Percentiles rank a stretch among this genome's conserved stretches.
Conservation (phyloP, 2,329 filamentous ascomycete species). For the Phaeophleospora eucalypticola region DNA sequence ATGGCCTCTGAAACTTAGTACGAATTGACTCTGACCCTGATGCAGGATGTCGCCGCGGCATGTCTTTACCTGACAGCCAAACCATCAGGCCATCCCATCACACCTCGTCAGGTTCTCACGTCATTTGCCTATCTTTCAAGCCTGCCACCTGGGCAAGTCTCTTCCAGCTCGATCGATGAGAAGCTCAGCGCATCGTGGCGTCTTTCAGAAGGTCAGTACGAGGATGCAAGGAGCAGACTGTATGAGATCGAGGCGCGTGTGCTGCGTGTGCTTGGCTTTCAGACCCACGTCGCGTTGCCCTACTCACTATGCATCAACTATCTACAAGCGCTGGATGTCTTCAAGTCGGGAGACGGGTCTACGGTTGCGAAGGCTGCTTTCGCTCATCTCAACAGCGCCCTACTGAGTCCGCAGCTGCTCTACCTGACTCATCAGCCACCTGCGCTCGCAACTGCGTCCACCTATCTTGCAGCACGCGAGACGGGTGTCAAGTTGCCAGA, state of each 20-base stretch:
- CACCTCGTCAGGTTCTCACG: slow-evolving; percentile 75
- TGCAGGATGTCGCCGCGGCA: slow-evolving; percentile 75
- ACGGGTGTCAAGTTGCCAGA: slow-evolving; percentile 72
- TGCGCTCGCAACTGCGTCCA: slow-evolving; percentile 77
- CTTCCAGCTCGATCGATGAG: slow-evolving; percentile 13
- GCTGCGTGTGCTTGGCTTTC: slow-evolving; percentile 71
- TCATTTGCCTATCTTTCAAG: slow-evolving; percentile 79
- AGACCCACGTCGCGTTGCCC: slow-evolving; percentile 79
- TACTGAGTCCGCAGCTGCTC: slow-evolving; percentile 82
- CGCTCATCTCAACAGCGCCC: slow-evolving; percentile 76
- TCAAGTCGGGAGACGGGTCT: slow-evolving; percentile 41
- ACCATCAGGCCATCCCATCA: slow-evolving; percentile 70
- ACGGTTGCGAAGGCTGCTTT: slow-evolving; percentile 62
- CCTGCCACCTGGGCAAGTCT: slow-evolving; percentile 50
- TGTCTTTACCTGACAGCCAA: slow-evolving; percentile 78
- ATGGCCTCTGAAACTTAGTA: neutral
- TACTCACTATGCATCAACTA: slow-evolving; percentile 88
- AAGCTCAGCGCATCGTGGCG: slow-evolving; percentile 40
- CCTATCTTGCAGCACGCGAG: slow-evolving; percentile 85
- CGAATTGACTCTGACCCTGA: neutral
- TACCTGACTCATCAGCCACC: slow-evolving; percentile 91
- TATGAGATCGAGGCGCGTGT: slow-evolving; percentile 74
- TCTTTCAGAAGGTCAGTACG: slow-evolving; percentile 69
- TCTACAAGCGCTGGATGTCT: slow-evolving; percentile 78
- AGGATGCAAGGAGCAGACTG: slow-evolving; percentile 59